These are phyloP conservation scores for Beta lomatogona DNA, from an alignment of 179 eudicot genomes.

Conservation along the genomic window DNA sequence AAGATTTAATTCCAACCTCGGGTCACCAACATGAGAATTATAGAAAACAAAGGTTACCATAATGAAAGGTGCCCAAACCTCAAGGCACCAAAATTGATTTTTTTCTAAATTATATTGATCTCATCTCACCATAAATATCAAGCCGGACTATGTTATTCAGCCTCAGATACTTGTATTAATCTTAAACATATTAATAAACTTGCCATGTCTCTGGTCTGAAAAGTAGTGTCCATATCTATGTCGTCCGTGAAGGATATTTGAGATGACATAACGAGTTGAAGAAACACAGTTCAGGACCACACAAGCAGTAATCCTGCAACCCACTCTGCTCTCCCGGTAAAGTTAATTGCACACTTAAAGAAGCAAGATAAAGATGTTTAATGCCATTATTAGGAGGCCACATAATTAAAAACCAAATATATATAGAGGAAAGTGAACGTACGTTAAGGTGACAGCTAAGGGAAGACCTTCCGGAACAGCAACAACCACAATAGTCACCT, in stretches of 20 bases:
- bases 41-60: too few species aligned
- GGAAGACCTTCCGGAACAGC: constrained; percentile 99
- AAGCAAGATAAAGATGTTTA: neutral
- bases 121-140: neutral
- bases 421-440: constrained; percentile 34
- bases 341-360: neutral
- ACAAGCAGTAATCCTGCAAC: neutral
- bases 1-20: too few species aligned
- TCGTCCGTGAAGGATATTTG: neutral
- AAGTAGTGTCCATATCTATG: neutral
- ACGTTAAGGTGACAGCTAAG: constrained; percentile 94
- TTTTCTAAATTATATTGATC: too few species aligned
- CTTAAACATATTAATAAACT: neutral
- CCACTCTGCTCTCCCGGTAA: neutral
- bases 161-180: neutral
- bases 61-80: too few species aligned
- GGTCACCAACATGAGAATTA: too few species aligned
- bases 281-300: neutral
- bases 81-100: too few species aligned
- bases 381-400: neutral
- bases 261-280: neutral
- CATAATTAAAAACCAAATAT: neutral
- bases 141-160: too few species aligned
- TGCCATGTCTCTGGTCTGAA: neutral
- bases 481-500: constrained; percentile 97